These are phyloP conservation scores for Diplodia corticola DNA, from an alignment of 2,329 filamentous ascomycete species.

Conservation along the genomic window DNA sequence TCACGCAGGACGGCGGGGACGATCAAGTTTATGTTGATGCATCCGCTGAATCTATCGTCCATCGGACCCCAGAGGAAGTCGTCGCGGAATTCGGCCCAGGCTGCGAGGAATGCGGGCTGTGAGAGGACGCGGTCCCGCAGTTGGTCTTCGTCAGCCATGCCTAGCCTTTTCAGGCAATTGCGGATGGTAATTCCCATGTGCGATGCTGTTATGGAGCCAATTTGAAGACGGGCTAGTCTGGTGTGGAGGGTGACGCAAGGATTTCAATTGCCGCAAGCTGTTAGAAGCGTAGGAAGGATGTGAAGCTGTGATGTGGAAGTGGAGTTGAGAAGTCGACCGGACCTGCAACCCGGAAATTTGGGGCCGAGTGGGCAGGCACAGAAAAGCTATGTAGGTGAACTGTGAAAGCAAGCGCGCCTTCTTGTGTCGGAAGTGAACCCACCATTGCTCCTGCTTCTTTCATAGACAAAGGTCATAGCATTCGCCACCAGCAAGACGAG, in stretches of 20 bases:
- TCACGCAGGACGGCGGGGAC: not conserved
- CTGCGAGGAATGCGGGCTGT: not conserved
- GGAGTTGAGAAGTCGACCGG: not conserved
- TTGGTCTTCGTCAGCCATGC: not conserved
- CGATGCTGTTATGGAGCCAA: not conserved
- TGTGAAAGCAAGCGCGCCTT: not conserved
- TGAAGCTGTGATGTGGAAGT: not conserved
- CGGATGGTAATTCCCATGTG: not conserved
- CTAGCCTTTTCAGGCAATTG: not conserved
- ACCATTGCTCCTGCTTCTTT: not conserved
- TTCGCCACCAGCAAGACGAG: too few species aligned
- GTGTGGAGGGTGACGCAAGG: not conserved
- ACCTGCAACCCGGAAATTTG: not conserved
- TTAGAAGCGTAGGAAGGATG: not conserved
- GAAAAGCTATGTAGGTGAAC: too few species aligned
- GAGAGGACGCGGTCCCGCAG: not conserved
- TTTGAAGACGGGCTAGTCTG: not conserved
- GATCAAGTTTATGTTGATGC: not conserved
- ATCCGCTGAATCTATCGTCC: not conserved
- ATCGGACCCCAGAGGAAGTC: constrained; percentile 2
- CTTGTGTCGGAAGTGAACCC: too few species aligned
- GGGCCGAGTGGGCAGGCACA: too few species aligned
- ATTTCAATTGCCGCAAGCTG: not conserved
- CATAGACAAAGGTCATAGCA: too few species aligned
- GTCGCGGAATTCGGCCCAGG: constrained; percentile 7